Evolutionary conservation across 495 filamentous ascomycete species (phyloP), one percentile per base, ranked within the genome.

Genomic region (Xylaria cubensis): DNA sequence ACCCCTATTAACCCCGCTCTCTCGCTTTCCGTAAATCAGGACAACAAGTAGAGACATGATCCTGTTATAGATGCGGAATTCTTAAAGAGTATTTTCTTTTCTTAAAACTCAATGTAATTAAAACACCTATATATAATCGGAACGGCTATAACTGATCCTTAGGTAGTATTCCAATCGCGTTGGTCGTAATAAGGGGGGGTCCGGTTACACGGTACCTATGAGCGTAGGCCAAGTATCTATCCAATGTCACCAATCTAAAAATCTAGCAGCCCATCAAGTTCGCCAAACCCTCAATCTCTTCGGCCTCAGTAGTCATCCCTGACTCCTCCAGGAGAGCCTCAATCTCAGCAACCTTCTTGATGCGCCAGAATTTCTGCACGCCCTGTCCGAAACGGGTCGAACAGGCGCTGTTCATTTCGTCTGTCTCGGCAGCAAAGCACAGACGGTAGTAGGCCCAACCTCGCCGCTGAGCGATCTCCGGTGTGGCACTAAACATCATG

Each of bases 341-440:
- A 73, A 97, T 83, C 51, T 90, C 90, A 75, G 87, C 86, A 50
- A 87, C 81, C 44, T 87, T 82, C 82, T 90, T 92, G 72, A 92
- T 86, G 72, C 85, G 81, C 92, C 92, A 97, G 78, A 97, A 97
- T 26, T 82, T 84, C 64, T 87, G 83, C 58, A 93, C 86, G 0
- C 91, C 95, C 21, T 89, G 84, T 3, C 88, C 88, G 75, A 97
- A 89, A 67, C 91, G 78, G 74, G 86, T 76, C 8, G 88, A 90
- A 59, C 88, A 86, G 15, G 75, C 72, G 26, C 82, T 84, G 29
- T 97, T 84, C 56, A 91, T 89, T 4, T 92, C 89, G 66, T 91
- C 90, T 42, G 88, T 82, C 77, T 93, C 90, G 9, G 94, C 94
- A 17, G 93, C 93, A 82, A 97, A 97, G 80, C 94, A 96, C 17